These are phyloP conservation scores for Rutstroemia sydowiana DNA, from an alignment of 2,329 filamentous ascomycete species.

Conservation along the genomic window DNA sequence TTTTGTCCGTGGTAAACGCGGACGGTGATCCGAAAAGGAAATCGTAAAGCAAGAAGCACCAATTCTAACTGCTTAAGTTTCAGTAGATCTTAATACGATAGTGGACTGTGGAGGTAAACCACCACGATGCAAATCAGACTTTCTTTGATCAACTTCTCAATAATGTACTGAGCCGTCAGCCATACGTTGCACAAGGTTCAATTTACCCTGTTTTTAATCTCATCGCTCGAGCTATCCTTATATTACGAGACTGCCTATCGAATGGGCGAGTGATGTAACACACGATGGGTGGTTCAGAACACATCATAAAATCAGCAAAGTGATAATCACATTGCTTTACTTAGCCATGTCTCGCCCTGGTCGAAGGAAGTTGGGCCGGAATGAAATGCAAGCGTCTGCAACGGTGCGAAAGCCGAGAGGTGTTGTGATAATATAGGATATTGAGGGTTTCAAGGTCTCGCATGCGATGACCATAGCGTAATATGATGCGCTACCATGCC, in stretches of 20 bases:
- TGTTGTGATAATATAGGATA: conserved; percentile 13
- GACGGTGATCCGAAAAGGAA: background rate
- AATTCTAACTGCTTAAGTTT: conserved; percentile 5
- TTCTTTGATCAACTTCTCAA: background rate
- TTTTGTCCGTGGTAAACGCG: background rate
- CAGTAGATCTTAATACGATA: conserved; percentile 1
- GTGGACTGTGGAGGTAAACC: background rate
- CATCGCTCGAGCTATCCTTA: background rate
- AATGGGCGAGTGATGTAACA: conserved; percentile 5
- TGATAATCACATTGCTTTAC: background rate
- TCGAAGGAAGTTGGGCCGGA: conserved; percentile 11
- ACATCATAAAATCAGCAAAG: conserved; percentile 1
- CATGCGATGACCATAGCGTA: conserved; percentile 7
- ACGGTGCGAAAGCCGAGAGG: conserved; percentile 12
- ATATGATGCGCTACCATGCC: conserved; percentile 6
- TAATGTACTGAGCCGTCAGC: conserved; percentile 7
- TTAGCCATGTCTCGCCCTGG: conserved; percentile 2
- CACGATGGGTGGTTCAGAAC: conserved; percentile 1
- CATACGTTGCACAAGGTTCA: conserved; percentile 7
- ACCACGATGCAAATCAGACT: background rate
- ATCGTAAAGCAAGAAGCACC: background rate
- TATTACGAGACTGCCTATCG: conserved; percentile 6
- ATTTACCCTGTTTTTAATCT: background rate
- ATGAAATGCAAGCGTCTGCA: conserved; percentile 18
- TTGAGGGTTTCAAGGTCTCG: conserved; percentile 21